These are phyloP conservation scores for Agrocybe pediades DNA, from an alignment of 768 basidiomycete genomes.

Conservation along the genomic window DNA sequence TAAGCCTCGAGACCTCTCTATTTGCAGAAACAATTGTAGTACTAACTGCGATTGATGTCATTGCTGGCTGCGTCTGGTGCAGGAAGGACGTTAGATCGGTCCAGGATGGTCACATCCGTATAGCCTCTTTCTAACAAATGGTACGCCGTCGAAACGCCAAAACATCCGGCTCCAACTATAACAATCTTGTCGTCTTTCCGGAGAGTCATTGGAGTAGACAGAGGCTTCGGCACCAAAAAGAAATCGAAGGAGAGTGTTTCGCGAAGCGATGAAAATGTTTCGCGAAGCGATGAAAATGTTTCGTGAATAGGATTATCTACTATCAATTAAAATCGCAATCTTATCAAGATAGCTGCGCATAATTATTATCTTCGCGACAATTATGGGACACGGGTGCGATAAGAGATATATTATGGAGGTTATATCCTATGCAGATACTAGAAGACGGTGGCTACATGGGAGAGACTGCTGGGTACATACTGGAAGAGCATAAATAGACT, in stretches of 20 bases:
- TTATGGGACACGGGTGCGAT: neutral
- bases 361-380: neutral
- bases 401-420: neutral
- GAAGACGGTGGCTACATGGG: neutral
- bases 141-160: conserved; percentile 85
- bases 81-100: conserved; percentile 68
- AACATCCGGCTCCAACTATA: conserved; percentile 82
- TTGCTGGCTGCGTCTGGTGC: conserved; percentile 80
- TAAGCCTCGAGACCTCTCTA: neutral
- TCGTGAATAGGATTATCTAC: too few species aligned
- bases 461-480: neutral
- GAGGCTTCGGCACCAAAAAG: too few species aligned
- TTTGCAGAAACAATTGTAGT: neutral
- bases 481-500: neutral
- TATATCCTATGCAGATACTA: neutral
- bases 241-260: too few species aligned
- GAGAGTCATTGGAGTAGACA: conserved; percentile 23
- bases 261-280: too few species aligned
- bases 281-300: too few species aligned
- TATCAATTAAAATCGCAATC: too few species aligned
- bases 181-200: conserved; percentile 43
- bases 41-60: conserved; percentile 52
- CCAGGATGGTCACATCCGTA: conserved; percentile 71
- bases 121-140: conserved; percentile 75
- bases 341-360: neutral